Conservation (phyloP, 495 filamentous ascomycete species). For the Staphylotrichum longicolle region DNA sequence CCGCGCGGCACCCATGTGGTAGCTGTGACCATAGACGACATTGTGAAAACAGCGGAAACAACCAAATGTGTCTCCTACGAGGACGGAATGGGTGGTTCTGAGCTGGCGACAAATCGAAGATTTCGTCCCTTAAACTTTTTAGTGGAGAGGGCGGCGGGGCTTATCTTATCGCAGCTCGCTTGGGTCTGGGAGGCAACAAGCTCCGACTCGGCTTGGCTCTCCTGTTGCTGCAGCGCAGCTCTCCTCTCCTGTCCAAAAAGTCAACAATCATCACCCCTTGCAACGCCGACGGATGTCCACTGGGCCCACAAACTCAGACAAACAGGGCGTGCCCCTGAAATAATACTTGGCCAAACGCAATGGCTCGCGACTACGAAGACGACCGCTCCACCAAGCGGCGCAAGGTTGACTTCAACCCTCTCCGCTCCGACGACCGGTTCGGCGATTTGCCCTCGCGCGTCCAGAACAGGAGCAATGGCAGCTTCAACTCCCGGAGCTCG, state of each 20-base stretch:
- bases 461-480: slow-evolving; percentile 34
- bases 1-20: slow-evolving; percentile 92
- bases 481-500: slow-evolving; percentile 42
- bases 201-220: background rate
- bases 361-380: slow-evolving; percentile 42
- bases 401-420: slow-evolving; percentile 58
- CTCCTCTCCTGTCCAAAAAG: background rate
- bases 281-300: background rate
- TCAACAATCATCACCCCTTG: slow-evolving; percentile 5
- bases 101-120: slow-evolving; percentile 22
- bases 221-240: background rate
- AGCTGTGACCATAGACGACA: slow-evolving; percentile 82
- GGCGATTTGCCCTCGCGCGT: slow-evolving; percentile 52
- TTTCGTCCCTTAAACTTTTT: slow-evolving; percentile 37
- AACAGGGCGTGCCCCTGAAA: background rate
- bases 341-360: background rate
- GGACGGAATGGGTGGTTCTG: background rate
- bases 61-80: background rate
- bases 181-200: background rate
- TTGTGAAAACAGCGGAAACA: slow-evolving; percentile 12
- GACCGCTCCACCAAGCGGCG: slow-evolving; percentile 59
- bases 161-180: slow-evolving; percentile 36
- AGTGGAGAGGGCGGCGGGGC: slow-evolving; percentile 34
- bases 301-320: background rate
- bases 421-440: slow-evolving; percentile 56